These are phyloP conservation scores for Buxus sempervirens DNA, from an alignment of 164 flowering plant species.

Conservation along the genomic window DNA sequence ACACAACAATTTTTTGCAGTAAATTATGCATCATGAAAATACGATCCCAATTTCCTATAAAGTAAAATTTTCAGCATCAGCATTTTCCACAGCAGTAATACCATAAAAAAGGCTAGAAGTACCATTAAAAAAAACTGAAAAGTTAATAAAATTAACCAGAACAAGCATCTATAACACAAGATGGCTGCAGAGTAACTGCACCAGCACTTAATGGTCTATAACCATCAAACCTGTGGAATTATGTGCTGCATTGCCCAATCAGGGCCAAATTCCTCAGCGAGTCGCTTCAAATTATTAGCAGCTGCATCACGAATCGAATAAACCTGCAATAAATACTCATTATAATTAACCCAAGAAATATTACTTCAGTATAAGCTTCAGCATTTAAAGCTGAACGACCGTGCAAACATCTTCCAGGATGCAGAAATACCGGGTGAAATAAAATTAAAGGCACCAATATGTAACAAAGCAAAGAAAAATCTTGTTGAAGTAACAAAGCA, in stretches of 20 bases:
- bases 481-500: not conserved
- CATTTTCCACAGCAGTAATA: not conserved
- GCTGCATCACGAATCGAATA: slow-evolving; percentile 74
- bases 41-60: not conserved
- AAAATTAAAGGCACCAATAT: not conserved
- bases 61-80: not conserved
- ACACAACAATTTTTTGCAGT: not conserved
- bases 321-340: slow-evolving; percentile 35
- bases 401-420: too few relatives aligned
- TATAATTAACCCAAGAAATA: slow-evolving; percentile 2
- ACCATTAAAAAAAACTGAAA: not conserved
- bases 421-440: not conserved
- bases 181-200: not conserved
- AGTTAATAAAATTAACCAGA: not conserved
- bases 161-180: not conserved
- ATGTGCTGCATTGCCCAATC: slow-evolving; percentile 76
- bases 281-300: slow-evolving; percentile 65
- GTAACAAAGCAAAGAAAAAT: not conserved
- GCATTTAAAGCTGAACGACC: not conserved
- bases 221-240: slow-evolving; percentile 49
- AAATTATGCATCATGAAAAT: not conserved
- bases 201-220: not conserved
- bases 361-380: not conserved
- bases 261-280: slow-evolving; percentile 74
- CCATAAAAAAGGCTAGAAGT: not conserved